Base-by-base conservation (phyloP, 495 filamentous ascomycete genomes). In the Trichoderma reesei region DNA sequence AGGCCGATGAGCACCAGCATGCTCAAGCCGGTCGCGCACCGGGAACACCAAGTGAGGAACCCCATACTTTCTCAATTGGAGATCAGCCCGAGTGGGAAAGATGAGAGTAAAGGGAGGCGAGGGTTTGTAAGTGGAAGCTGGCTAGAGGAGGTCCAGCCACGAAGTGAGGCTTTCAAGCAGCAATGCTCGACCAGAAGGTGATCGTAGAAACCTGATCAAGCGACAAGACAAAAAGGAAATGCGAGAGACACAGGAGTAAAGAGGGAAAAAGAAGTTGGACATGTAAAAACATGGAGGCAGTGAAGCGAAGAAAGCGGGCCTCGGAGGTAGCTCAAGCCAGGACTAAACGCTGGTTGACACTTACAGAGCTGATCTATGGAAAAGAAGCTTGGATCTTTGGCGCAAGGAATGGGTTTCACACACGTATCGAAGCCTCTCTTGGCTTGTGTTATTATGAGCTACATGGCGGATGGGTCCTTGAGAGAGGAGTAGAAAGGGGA, bases 41-140 rank as follows among this genome's bases (percentile, higher is more conserved):
- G 73, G 67, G 77, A 74, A 56, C 75, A 76, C 80, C 80, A 82
- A 26, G 65, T 67, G 65, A 81, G 78, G 66, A 82, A 69, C 64
- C 75, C 80, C 79, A 81, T 81, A 64, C 48, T 66, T 62, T 62
- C 64, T 41, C 46, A 18, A 51, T 62, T 61, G 63, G 60, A 62
- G 64, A 66, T 31, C 20, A 69, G 42, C 59, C 63, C 31, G 41
- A 26, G 26, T 26, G 0, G 1, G 1, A 0, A 26, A 26, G 1
- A 26, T 26, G 26, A 26, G 26, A 26, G 33, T 42, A 54, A 46
- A 46, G 63, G 56, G 46, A 51, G 56, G 65, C 38, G 36, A 60
- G 64, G 60, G 41, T 46, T 39, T n/a, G 16, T 61, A 11, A 26
- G 36, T 8, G 13, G 33, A 34, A 34, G 63, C 14, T 41, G 61